Evolutionary conservation across 75 land plant genomes (phyloP), one percentile per base, ranked within the genome.

Genomic region (Chamaecyparis obtusa): DNA sequence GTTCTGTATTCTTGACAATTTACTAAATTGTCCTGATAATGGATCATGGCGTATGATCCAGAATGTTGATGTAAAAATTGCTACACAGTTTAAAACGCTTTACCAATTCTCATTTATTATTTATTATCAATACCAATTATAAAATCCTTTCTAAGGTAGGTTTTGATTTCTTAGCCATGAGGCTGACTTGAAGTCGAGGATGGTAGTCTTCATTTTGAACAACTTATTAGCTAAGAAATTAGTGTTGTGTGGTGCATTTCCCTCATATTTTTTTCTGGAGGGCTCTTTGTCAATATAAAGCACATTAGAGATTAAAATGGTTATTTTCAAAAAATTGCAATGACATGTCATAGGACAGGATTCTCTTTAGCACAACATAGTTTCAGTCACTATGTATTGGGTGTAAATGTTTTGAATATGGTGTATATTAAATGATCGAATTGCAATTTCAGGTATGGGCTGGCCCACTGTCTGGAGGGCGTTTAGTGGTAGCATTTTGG

Each of bases 401-500:
- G 32, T 74, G 16, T 74, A 79, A 36, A 41, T 82, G 46, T 27
- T 35, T 37, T 21, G 60, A 33, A 55, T 14, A 49, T 11, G 5
- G 11, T 55, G n/a, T 55, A 14, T 27, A 84, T 46, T 32, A 39
- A 84, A n/a, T 33, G 35, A 21, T 35, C 37, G 37, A 60, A 19
- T 67, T 86, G 41, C 41, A 30, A 48, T 55, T 76, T 16, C 89
- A 97, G 99, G 94, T 96, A 24, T 97, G 99, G 99, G 95, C 99
- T 35, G 99, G 99, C 69, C 98, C 99, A 24, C 86, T 97, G 36
- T 93, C 96, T 67, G 92, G 82, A 57, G 83, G 90, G 9, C 92
- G 95, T n/a, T 82, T 92, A 43, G 98, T 84, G 51, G 96, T 97
- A 84, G 88, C 91, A 41, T 46, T 97, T 0, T 96, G 98, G 99